These are phyloP conservation scores for Curvularia sp. DNA, from an alignment of 2,329 filamentous ascomycete genomes.

Conservation along the genomic window DNA sequence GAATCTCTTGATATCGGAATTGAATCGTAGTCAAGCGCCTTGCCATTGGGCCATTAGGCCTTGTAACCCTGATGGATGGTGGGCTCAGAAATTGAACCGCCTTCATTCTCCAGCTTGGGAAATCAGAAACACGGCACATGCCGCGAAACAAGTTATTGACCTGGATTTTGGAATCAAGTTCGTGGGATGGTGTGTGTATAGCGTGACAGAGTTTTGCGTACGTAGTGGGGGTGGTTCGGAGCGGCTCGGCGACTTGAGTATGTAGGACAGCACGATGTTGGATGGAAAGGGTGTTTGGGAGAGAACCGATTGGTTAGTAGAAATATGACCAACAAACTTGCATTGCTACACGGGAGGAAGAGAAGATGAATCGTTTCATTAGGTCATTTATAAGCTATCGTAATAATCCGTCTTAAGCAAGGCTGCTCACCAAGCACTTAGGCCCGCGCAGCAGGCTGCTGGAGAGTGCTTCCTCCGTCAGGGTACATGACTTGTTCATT, in stretches of 20 bases:
- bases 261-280: background rate
- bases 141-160: background rate
- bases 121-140: background rate
- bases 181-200: background rate
- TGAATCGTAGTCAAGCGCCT: constrained; percentile 64
- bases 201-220: constrained; percentile 15
- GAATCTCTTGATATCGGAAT: constrained; percentile 41
- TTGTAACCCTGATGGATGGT: constrained; percentile 5
- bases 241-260: constrained; percentile 7
- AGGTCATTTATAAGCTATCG: background rate
- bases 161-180: background rate
- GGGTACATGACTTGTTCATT: constrained; percentile 63
- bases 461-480: constrained; percentile 51
- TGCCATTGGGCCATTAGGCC: constrained; percentile 61
- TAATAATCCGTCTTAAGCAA: background rate
- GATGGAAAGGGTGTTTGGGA: background rate
- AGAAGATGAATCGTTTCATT: background rate
- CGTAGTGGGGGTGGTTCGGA: constrained; percentile 14
- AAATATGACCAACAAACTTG: background rate
- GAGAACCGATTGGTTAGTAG: background rate
- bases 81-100: background rate
- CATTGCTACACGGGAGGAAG: background rate
- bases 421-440: constrained; percentile 56
- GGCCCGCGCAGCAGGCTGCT: constrained; percentile 20
- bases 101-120: background rate